These are phyloP conservation scores for Scedosporium boydii DNA, from an alignment of 2,329 filamentous ascomycete species.

Conservation along the genomic window DNA sequence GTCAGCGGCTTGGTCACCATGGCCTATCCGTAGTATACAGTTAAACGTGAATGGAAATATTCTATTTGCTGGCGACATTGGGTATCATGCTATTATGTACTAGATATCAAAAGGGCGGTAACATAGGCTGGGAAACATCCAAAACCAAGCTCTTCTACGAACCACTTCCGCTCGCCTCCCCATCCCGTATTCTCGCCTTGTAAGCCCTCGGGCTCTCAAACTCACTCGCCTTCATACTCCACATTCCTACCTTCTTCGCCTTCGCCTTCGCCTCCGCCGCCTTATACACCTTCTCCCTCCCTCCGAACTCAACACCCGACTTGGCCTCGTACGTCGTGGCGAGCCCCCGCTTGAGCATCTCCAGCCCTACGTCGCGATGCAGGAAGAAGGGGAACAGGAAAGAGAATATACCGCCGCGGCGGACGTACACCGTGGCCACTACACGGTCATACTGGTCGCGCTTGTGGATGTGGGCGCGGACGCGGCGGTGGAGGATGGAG, in stretches of 20 bases:
- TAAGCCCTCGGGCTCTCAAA: constrained; percentile 83
- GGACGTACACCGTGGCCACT: constrained; percentile 74
- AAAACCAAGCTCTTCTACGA: background rate
- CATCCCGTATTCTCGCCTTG: constrained; percentile 43
- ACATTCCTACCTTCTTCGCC: constrained; percentile 59
- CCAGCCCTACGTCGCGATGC: constrained; percentile 71
- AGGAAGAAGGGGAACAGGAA: constrained; percentile 54
- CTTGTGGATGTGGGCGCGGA: constrained; percentile 74
- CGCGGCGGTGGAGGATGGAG: constrained; percentile 61
- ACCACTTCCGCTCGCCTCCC: background rate
- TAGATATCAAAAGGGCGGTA: background rate
- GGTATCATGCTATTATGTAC: background rate
- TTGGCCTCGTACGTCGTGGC: constrained; percentile 95
- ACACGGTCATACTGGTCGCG: constrained; percentile 89
- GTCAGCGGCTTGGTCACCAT: no score
- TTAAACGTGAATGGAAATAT: background rate
- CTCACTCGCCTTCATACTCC: constrained; percentile 52
- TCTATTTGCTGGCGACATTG: background rate
- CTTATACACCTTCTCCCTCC: constrained; percentile 53
- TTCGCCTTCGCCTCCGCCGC: constrained; percentile 59
- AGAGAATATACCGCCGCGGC: constrained; percentile 26
- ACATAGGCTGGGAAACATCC: background rate
- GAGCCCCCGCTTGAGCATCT: constrained; percentile 78
- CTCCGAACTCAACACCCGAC: constrained; percentile 78
- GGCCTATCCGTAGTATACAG: background rate